Percentiles rank a stretch among this genome's conserved stretches.
phyloP scores from a whole-genome alignment of 495 filamentous ascomycete genomes.

The Bryoglossum gracile region DNA sequence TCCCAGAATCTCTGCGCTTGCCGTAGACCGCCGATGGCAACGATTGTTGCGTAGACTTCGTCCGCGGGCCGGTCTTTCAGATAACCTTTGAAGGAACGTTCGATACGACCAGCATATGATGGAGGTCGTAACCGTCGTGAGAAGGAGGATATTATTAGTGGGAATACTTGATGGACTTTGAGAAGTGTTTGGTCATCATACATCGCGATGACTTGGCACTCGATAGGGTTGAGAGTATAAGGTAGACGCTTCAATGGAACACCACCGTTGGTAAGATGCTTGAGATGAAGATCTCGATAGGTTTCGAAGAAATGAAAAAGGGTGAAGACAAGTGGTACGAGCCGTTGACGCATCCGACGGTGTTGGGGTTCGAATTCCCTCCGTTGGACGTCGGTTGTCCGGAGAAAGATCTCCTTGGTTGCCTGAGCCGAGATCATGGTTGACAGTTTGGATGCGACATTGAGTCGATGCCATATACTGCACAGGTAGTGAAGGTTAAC shows the following conservation, averaged over 20 bases:
- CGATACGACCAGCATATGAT: conserved; percentile 47
- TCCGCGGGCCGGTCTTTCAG: conserved; percentile 46
- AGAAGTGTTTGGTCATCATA: conserved; percentile 49
- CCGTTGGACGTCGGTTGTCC: conserved; percentile 40
- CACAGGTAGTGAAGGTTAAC: conserved; percentile 50
- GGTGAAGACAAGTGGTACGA: conserved; percentile 48
- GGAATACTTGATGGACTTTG: conserved; percentile 48
- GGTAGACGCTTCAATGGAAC: conserved; percentile 17
- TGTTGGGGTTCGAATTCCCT: conserved; percentile 45
- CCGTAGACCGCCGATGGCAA: conserved; percentile 47
- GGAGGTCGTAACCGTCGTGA: conserved; percentile 47
- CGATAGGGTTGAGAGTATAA: conserved; percentile 40
- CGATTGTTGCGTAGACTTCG: conserved; percentile 46
- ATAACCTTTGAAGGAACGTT: conserved; percentile 50
- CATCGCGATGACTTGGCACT: conserved; percentile 45
- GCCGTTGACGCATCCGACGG: conserved; percentile 47
- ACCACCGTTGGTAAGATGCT: conserved; percentile 33
- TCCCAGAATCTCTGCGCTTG: conserved; percentile 51
- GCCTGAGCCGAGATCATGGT: conserved; percentile 47
- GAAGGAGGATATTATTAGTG: conserved; percentile 48
- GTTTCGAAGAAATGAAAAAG: conserved; percentile 54
- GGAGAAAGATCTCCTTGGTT: conserved; percentile 48
- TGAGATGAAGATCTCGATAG: conserved; percentile 45
- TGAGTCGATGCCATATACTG: conserved; percentile 50
- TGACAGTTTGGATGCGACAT: conserved; percentile 48